These are phyloP conservation scores for Cladosporium sp. DNA, from an alignment of 2,329 filamentous ascomycete genomes.

Conservation along the genomic window DNA sequence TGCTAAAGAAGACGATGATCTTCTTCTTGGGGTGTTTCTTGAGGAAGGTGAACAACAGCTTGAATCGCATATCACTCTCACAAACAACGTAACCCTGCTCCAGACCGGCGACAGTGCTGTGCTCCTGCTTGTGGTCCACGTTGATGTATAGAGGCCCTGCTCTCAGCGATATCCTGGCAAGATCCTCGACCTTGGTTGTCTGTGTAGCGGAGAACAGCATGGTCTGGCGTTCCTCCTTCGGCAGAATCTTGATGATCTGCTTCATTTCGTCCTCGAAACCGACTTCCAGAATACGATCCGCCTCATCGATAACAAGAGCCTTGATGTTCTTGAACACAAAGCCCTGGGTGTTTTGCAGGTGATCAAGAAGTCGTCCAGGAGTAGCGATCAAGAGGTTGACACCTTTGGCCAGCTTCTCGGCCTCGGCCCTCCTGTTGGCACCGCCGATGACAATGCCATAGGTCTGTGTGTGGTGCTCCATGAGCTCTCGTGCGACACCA, in stretches of 20 bases:
- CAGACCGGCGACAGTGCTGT: constrained; percentile 87
- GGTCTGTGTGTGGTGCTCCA: constrained; percentile 91
- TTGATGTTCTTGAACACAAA: constrained; percentile 93
- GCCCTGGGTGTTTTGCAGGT: constrained; percentile 85
- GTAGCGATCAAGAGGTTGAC: constrained; percentile 95
- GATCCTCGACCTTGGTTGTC: constrained; percentile 96
- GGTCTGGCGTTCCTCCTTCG: constrained; percentile 83
- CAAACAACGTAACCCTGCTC: constrained; percentile 96
- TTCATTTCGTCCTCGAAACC: constrained; percentile 99
- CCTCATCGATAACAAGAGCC: constrained; percentile 92
- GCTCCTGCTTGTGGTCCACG: constrained; percentile 85
- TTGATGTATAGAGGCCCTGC: constrained; percentile 95
- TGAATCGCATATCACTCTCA: constrained; percentile 89
- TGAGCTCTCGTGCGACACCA: constrained; percentile 87
- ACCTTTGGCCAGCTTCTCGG: constrained; percentile 89
- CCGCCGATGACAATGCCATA: constrained; percentile 96
- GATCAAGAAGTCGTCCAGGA: constrained; percentile 87
- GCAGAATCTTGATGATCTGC: constrained; percentile 91
- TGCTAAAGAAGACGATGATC: constrained; percentile 94
- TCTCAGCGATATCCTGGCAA: constrained; percentile 88
- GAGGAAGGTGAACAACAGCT: constrained; percentile 90
- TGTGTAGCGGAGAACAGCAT: constrained; percentile 99
- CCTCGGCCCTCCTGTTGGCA: constrained; percentile 85
- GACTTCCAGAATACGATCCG: constrained; percentile 92
- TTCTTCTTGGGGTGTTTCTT: constrained; percentile 93